A percentile compares a stretch with the other conserved stretches of the same genome.
phyloP scores from a whole-genome alignment of 768 basidiomycete species.

The Boletus vinaceobasis region DNA sequence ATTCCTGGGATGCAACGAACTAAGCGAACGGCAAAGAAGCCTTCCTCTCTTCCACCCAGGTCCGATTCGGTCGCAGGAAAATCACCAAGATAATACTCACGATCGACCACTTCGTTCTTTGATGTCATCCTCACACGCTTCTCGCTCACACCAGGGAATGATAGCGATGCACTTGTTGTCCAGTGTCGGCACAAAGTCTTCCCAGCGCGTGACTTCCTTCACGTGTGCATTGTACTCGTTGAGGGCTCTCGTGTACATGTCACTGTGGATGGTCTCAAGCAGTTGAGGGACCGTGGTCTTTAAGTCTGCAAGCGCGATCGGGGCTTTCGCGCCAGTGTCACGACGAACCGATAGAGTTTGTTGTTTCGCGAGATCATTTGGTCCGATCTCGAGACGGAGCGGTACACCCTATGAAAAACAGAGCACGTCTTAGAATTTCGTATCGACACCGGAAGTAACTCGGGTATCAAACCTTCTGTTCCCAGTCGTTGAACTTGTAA shows the following conservation, averaged over 20 bases:
- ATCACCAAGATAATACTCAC: conserved; percentile 39
- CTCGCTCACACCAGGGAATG: conserved; percentile 95
- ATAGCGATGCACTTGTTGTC: conserved; percentile 85
- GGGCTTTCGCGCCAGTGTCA: conserved; percentile 60
- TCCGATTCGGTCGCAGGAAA: neutral
- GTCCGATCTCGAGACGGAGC: conserved; percentile 94
- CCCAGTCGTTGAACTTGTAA: conserved; percentile 99
- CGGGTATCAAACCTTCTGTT: conserved; percentile 71
- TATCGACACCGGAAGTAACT: neutral
- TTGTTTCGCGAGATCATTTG: conserved; percentile 80
- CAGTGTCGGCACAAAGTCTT: conserved; percentile 86
- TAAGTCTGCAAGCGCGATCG: conserved; percentile 51
- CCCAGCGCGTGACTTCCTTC: conserved; percentile 79
- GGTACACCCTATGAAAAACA: conserved; percentile 76
- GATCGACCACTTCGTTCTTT: conserved; percentile 88
- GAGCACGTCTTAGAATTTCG: neutral
- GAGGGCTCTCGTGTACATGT: conserved; percentile 83
- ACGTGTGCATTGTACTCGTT: conserved; percentile 67
- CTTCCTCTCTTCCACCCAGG: neutral
- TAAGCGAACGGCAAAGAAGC: neutral
- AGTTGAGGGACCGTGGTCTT: conserved; percentile 52
- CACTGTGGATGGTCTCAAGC: conserved; percentile 81
- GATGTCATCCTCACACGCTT: conserved; percentile 95
- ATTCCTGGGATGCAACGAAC: neutral
- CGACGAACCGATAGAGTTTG: conserved; percentile 86